Evolutionary conservation across 306 rosid genomes (phyloP), one percentile per base, ranked within the genome.

Genomic region (Castanospermum australe): DNA sequence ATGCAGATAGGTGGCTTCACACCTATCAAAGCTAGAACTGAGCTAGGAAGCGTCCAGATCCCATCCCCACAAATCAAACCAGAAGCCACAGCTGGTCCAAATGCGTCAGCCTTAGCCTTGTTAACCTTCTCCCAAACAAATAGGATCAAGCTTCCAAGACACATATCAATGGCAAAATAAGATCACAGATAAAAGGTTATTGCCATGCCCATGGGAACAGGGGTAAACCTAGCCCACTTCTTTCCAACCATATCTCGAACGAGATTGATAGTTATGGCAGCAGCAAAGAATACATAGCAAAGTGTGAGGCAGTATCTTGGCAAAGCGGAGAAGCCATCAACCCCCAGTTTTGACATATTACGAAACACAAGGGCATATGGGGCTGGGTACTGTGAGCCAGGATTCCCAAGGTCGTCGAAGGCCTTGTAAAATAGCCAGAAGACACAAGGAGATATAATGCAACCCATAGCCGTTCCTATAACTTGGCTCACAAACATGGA

Each of bases 41-140:
- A n/a, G n/a, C n/a, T n/a, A n/a, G n/a, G n/a, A n/a, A n/a, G n/a
- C n/a, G n/a, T n/a, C n/a, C n/a, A n/a, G n/a, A n/a, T n/a, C n/a
- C n/a, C n/a, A n/a, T 92, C 92, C 2, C 97, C 95, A 39, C 95
- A 90, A 1, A 92, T 90, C 50, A 88, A 88, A 11, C 97, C 93
- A 15, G 93, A 88, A 5, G 93, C 97, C 13, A 90, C 36, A 0
- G 93, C 90, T 1, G 97, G 94, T 2, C 72, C 87, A 48, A 35
- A 89, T 56, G 86, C 88, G 0, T 73, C 20, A 12, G 94, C 93
- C 63, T 68, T 74, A 24, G 59, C 41, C 64, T 69, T 85, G 83
- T 83, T 84, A 42, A 1, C 73, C 78, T 76, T 84, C 52, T 81
- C 77, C 95, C 93, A 90, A 2, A 81, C 0, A 72, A 32, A 89